phyloP scores from a whole-genome alignment of 306 rosid genomes.

The Castanea crenata region DNA sequence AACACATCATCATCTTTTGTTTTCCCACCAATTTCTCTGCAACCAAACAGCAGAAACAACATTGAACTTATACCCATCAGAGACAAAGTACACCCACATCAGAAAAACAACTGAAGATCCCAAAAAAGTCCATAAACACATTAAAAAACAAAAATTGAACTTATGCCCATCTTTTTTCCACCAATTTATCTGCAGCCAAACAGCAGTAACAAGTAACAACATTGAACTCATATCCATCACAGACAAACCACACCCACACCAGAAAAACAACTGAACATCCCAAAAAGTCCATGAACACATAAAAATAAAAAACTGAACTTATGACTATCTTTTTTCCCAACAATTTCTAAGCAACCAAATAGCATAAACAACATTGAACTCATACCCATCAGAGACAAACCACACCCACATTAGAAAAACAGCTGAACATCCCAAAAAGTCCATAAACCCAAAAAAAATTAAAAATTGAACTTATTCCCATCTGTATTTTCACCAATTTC shows the following conservation, averaged over 20 bases:
- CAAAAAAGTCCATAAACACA: background rate
- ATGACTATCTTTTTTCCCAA: background rate
- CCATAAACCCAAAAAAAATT: background rate
- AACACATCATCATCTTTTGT: no score
- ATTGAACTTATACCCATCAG: background rate
- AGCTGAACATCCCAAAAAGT: background rate
- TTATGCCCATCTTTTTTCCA: background rate
- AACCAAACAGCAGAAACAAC: background rate
- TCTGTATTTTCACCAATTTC: background rate
- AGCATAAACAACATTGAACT: no score
- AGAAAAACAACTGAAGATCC: background rate
- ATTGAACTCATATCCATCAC: background rate
- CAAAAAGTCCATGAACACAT: background rate
- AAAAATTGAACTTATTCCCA: no score
- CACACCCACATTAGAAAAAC: background rate
- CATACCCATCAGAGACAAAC: background rate
- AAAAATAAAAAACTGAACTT: no score
- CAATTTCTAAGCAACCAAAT: background rate
- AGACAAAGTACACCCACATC: background rate
- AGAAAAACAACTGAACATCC: background rate
- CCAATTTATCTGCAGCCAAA: background rate
- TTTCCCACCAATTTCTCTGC: background rate
- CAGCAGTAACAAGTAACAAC: background rate
- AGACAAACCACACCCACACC: background rate
- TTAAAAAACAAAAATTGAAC: no score